Conservation (phyloP, 768 basidiomycete genomes). For the Podaxis carcinomalis region DNA sequence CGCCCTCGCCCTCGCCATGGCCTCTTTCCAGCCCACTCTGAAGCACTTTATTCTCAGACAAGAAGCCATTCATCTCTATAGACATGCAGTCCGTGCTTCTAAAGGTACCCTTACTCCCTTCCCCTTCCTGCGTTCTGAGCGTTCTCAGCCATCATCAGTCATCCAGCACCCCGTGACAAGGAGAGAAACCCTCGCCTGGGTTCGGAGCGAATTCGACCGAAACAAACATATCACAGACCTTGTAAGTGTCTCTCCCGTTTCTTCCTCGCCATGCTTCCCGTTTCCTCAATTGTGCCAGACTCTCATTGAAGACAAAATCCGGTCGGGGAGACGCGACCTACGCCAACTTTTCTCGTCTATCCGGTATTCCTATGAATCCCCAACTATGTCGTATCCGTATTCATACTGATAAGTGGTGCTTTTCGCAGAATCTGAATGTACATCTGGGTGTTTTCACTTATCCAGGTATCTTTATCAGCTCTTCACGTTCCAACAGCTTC, state of each 20-base stretch:
- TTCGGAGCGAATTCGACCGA: constrained; percentile 68
- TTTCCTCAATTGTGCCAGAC: constrained; percentile 29
- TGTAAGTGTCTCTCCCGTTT: constrained; percentile 31
- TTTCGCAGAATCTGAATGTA: not conserved
- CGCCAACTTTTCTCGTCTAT: constrained; percentile 49
- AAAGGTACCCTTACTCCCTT: constrained; percentile 38
- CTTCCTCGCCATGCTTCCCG: not conserved
- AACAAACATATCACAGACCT: constrained; percentile 52
- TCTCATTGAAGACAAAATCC: constrained; percentile 59
- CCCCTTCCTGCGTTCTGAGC: constrained; percentile 4
- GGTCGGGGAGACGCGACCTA: constrained; percentile 53
- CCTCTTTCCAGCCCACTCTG: constrained; percentile 39
- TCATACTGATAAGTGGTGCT: not conserved
- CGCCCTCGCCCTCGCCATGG: constrained; percentile 18
- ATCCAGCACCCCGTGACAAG: constrained; percentile 61
- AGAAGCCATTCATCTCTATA: constrained; percentile 58
- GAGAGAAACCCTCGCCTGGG: constrained; percentile 66
- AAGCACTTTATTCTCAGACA: constrained; percentile 74
- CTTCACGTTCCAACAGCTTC: not conserved
- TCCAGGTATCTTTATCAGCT: not conserved
- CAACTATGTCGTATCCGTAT: not conserved
- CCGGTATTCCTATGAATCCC: not conserved
- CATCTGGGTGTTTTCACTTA: not conserved
- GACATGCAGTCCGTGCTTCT: constrained; percentile 64
- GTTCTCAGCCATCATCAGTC: constrained; percentile 29